Percentiles rank a stretch among this genome's conserved stretches.
phyloP scores from a whole-genome alignment of 352 stramenopile species.

The Globisporangium recalcitrans region DNA sequence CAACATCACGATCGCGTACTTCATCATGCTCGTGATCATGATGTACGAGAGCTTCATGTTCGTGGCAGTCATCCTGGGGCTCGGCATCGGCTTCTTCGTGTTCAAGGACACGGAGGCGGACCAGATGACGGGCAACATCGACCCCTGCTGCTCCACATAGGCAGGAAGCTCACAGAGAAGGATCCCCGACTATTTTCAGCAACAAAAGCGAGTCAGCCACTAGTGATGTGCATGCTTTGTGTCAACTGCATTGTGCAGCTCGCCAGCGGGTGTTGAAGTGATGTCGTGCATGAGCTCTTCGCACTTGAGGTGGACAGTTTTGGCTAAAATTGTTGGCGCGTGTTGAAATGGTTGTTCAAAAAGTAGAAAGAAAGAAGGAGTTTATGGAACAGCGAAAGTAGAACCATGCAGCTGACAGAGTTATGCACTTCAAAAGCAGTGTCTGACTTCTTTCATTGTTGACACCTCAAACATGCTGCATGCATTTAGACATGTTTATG shows the following conservation, averaged over 20 bases:
- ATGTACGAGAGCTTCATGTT: constrained; percentile 84
- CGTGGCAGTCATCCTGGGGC: constrained; percentile 61
- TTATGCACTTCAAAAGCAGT: background rate
- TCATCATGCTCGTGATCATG: constrained; percentile 85
- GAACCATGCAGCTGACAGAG: background rate
- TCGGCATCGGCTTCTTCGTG: constrained; percentile 66
- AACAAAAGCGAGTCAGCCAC: background rate
- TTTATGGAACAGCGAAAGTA: background rate
- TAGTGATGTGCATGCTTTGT: too few relatives aligned
- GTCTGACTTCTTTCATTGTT: background rate
- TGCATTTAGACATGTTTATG: background rate
- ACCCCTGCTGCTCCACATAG: constrained; percentile 76
- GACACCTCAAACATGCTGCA: background rate
- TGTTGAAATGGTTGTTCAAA: background rate
- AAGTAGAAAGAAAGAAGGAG: background rate
- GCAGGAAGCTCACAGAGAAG: too few relatives aligned
- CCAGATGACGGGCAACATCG: constrained; percentile 58
- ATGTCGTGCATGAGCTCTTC: background rate
- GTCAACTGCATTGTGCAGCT: too few relatives aligned
- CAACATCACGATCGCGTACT: constrained; percentile 72
- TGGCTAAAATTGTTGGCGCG: background rate
- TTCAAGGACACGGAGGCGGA: constrained; percentile 83
- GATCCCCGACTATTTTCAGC: background rate
- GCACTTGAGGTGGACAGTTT: too few relatives aligned
- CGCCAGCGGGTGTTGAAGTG: background rate